Base-by-base conservation (phyloP, 2,329 filamentous ascomycete species). In the Alternaria arbusti region DNA sequence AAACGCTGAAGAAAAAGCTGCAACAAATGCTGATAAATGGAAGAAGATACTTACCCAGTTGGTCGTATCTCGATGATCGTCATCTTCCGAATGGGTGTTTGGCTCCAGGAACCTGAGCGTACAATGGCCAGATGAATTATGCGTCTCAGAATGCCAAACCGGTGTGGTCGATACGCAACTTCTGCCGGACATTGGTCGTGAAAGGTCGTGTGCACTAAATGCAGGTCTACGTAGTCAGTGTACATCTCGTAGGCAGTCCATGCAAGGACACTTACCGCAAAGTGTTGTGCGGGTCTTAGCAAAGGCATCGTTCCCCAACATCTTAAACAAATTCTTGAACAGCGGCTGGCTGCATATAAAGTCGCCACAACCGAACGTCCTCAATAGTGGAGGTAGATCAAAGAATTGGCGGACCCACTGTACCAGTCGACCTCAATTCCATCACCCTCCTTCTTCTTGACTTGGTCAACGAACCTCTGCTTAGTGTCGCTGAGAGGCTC, bases 391-490 rank as follows among this genome's bases (percentile, higher is more conserved):
- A 30, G 17, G 11, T 30, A 50, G 3, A 13, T 11, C 47, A 50
- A 32, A 13, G 47, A 30, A 8, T 20, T 20, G 10, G 25, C 28
- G 6, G n/a, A 9, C 12, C 25, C 10, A 6, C 17, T 50, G 17
- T 57, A 26, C 65, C 60, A 68, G 4, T 45, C 57, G 10, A 68
- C 47, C 25, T 32, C 28, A 9, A 68, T 6, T 3, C 46, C 36
- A 2, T 20, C 49, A 12, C 59, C 64, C 11, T 70, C 68, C 12
- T 52, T 61, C 52, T 57, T 22, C n/a, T 62, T n/a, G 6, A 68
- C 52, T 11, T 52, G 46, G 2, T 44, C 36, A 2, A 61, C 47
- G 20, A 68, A 51, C 11, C 55, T 32, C n/a, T 57, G 13, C 62
- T 64, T 63, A 6, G 44, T 45, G 5, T 54, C 55, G 5, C 52